Evolutionary conservation across 2,329 filamentous ascomycete species (phyloP), one percentile per base, ranked within the genome.

Genomic region (Verticillium klebahnii): DNA sequence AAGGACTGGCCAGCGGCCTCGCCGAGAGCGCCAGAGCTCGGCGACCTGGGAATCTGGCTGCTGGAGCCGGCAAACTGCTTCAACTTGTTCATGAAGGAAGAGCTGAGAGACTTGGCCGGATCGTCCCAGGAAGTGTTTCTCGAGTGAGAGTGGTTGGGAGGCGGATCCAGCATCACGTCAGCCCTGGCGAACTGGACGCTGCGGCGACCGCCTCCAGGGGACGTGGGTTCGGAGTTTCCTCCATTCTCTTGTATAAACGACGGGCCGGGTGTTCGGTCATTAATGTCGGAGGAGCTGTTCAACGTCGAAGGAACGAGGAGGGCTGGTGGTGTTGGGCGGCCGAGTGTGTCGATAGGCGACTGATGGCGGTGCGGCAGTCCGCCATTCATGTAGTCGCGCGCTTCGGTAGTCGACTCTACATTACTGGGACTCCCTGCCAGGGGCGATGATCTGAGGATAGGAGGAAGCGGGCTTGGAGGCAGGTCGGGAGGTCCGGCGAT

Each of bases 101-200:
- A 84, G 61, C 84, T 79, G 63, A 82, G 81, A 25, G 84, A 84
- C 73, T 87, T 89, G 61, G 77, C 79, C n/a, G 76, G 81, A 59
- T 90, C 87, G 56, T 90, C 87, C 77, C 84, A 84, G 4, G 90
- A 92, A 37, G 85, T 82, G 54, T 89, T 82, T 62, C 87, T 82
- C 36, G 83, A 85, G 66, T 87, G 85, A 34, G 83, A 85, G 66
- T 87, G 85, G 23, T 79, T 72, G 23, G 74, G 67, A 8, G 81
- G 75, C 5, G 80, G 75, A 37, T 84, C 86, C 66, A 74, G 70
- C 65, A 72, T 78, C 32, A 76, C 74, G 58, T 86, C 81, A 15
- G 82, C 77, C 34, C 85, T 82, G 2, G 84, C 86, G 71, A 96
- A 95, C 68, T 95, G 91, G 3, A 96, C 91, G 71, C 89, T 94